phyloP scores from a whole-genome alignment of 2,329 filamentous ascomycete species.

The Ceratocystis lukuohia region DNA sequence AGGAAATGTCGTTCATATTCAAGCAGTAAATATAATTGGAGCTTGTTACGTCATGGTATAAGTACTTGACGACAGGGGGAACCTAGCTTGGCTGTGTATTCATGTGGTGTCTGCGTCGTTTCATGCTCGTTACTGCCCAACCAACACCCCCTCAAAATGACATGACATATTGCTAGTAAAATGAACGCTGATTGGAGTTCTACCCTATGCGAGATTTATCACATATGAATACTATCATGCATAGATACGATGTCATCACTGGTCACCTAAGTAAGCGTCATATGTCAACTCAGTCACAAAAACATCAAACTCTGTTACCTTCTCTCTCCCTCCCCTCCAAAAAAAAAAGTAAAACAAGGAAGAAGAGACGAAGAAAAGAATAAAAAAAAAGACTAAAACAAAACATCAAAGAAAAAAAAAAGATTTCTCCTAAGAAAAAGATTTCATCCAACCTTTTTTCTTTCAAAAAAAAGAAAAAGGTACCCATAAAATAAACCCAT shows the following conservation, averaged over 20 bases:
- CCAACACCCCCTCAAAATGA: not conserved
- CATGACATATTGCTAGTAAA: too few relatives aligned
- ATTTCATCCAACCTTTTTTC: not conserved
- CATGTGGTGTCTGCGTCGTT: too few relatives aligned
- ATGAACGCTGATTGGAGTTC: too few relatives aligned
- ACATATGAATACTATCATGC: not conserved
- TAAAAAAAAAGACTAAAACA: conserved; percentile 15
- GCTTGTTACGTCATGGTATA: too few relatives aligned
- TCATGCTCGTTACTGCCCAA: not conserved
- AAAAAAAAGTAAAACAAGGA: conserved; percentile 2
- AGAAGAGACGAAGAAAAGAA: not conserved
- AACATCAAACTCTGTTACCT: not conserved
- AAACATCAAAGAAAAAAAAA: not conserved
- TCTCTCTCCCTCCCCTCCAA: not conserved
- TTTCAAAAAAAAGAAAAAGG: conserved; percentile 4
- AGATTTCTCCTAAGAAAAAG: not conserved
- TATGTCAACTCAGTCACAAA: not conserved
- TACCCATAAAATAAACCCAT: conserved; percentile 1
- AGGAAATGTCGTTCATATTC: too few relatives aligned
- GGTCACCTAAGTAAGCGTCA: not conserved
- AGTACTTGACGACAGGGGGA: too few relatives aligned
- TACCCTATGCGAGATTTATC: too few relatives aligned
- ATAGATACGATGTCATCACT: not conserved
- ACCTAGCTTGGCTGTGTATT: too few relatives aligned
- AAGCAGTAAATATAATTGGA: too few relatives aligned